Conservation (phyloP, 2,329 filamentous ascomycete genomes). For the Trichoderma citrinoviride region DNA sequence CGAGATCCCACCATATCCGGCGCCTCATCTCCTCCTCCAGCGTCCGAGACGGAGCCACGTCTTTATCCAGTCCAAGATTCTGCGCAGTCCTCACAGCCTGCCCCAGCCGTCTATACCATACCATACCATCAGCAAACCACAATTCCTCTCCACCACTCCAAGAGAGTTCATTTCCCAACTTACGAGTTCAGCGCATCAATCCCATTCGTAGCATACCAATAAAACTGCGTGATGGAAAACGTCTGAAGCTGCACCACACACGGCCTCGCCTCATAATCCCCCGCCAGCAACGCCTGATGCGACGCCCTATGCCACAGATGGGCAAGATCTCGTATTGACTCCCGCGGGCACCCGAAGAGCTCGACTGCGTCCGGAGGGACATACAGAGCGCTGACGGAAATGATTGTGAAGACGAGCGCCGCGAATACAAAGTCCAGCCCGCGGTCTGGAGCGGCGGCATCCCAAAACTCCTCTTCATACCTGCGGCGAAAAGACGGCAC, state of each 20-base stretch:
- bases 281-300: slow-evolving; percentile 31
- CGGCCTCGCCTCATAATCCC: slow-evolving; percentile 31
- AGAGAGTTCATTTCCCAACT: slow-evolving; percentile 14
- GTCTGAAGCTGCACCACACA: slow-evolving; percentile 31
- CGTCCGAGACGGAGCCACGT: slow-evolving; percentile 11
- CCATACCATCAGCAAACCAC: not conserved
- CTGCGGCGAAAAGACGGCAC: slow-evolving; percentile 25
- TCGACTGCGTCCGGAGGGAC: slow-evolving; percentile 28
- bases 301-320: slow-evolving; percentile 33
- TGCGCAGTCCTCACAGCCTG: slow-evolving; percentile 23
- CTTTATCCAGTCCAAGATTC: slow-evolving; percentile 19
- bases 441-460: slow-evolving; percentile 19
- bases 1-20: slow-evolving; percentile 25
- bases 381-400: slow-evolving; percentile 32
- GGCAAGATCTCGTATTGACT: slow-evolving; percentile 26
- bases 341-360: slow-evolving; percentile 25
- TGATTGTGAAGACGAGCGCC: slow-evolving; percentile 31
- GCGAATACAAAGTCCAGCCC: slow-evolving; percentile 34
- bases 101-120: slow-evolving; percentile 14
- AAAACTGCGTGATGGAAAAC: slow-evolving; percentile 32
- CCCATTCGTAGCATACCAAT: slow-evolving; percentile 35
- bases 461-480: slow-evolving; percentile 31
- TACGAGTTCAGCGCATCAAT: slow-evolving; percentile 35
- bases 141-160: not conserved
- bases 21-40: slow-evolving; percentile 24